Evolutionary conservation across 2,329 filamentous ascomycete species (phyloP).

Genomic region (Diaporthe humulicola): DNA sequence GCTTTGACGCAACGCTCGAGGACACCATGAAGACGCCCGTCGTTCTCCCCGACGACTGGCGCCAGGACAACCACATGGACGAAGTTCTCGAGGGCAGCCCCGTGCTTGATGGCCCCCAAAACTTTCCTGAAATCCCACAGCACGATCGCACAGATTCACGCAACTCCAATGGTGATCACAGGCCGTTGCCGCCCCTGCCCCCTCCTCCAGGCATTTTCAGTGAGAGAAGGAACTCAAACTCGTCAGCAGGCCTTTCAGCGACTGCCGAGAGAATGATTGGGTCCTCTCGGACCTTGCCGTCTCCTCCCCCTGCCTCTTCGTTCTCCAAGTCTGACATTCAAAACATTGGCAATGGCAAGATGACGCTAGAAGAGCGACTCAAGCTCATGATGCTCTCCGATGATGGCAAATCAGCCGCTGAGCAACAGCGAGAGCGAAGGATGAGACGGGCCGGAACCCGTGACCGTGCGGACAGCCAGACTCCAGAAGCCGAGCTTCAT

Average conservation of each 20-base stretch:
- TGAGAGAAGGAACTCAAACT: slow-evolving; percentile 61
- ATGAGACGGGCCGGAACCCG: slow-evolving; percentile 73
- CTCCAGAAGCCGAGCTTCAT: slow-evolving; percentile 56
- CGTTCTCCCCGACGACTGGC: slow-evolving; percentile 97
- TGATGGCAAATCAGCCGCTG: slow-evolving; percentile 72
- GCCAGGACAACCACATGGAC: slow-evolving; percentile 72
- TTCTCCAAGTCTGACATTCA: slow-evolving; percentile 81
- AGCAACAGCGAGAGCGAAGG: slow-evolving; percentile 77
- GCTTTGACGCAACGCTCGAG: slow-evolving; percentile 95
- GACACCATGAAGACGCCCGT: slow-evolving; percentile 98
- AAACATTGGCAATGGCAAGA: slow-evolving; percentile 79
- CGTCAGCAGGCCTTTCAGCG: slow-evolving; percentile 75
- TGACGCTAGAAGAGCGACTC: slow-evolving; percentile 88
- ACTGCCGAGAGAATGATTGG: slow-evolving; percentile 79
- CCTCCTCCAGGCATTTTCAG: slow-evolving; percentile 61
- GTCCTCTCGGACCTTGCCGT: slow-evolving; percentile 77
- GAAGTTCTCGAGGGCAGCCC: slow-evolving; percentile 81
- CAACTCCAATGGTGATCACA: slow-evolving; percentile 83
- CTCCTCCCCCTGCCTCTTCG: slow-evolving; percentile 77
- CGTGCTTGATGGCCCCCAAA: slow-evolving; percentile 67
- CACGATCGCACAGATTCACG: slow-evolving; percentile 78
- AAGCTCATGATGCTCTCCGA: slow-evolving; percentile 90
- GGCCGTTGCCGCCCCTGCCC: slow-evolving; percentile 89
- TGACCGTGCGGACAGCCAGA: slow-evolving; percentile 53
- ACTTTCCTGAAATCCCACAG: slow-evolving; percentile 63